Evolutionary conservation across 2,329 filamentous ascomycete species (phyloP).

Genomic region (Pestalotiopsis fici): DNA sequence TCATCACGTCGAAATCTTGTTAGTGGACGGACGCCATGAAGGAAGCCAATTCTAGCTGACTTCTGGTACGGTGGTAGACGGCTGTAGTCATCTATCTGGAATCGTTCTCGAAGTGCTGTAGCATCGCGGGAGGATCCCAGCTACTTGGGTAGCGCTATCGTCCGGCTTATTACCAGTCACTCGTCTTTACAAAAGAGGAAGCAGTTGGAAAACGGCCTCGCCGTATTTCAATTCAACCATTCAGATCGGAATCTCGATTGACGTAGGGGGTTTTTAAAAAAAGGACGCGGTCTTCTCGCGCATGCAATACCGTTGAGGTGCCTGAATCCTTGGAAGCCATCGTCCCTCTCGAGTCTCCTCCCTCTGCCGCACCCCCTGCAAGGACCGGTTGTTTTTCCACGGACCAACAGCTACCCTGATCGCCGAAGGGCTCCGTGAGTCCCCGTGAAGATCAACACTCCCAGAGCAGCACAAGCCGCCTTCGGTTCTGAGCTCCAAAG

Average conservation of each 20-base stretch:
- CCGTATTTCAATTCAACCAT: not conserved
- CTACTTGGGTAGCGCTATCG: not conserved
- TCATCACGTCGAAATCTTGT: not conserved
- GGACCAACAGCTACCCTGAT: constrained; percentile 1
- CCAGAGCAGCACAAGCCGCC: constrained; percentile 2
- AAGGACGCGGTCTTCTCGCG: not conserved
- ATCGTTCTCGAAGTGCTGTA: constrained; percentile 7
- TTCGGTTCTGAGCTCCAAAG: not conserved
- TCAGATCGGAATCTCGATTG: not conserved
- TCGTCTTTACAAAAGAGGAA: not conserved
- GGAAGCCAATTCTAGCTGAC: not conserved
- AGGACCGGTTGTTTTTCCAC: not conserved
- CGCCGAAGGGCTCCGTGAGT: not conserved
- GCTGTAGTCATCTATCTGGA: not conserved
- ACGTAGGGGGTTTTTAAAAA: not conserved
- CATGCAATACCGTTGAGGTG: not conserved
- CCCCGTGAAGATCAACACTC: not conserved
- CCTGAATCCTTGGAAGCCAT: not conserved
- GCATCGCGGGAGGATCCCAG: not conserved
- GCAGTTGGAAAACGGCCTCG: not conserved
- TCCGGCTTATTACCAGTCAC: not conserved
- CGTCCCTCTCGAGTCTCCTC: not conserved
- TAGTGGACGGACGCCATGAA: not conserved
- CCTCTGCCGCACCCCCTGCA: not conserved
- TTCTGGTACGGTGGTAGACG: not conserved